Base-by-base conservation (phyloP, 2,329 filamentous ascomycete species). In the Penicillium sp. region DNA sequence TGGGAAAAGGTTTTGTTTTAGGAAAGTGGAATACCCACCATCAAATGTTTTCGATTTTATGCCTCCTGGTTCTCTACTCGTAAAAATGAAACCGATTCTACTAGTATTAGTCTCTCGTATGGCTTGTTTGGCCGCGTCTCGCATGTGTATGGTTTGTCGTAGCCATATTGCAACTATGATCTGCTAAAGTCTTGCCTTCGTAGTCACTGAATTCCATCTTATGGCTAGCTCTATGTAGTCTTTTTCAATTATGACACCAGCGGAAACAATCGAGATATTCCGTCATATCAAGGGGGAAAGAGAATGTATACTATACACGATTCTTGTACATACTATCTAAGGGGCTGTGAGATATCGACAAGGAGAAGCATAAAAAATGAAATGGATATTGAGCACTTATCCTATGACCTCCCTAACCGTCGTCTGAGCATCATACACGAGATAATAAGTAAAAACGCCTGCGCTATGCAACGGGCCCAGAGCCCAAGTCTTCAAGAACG, bases 381-480 rank as follows among this genome's bases (percentile, higher is more conserved):
- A 53, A 59, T 66, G 53, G 49, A 52, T 61, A 64, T 63, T 61
- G 60, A 61, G 60, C 61, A 44, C 55, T 58, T 57, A 59, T 62
- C 53, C 59, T 62, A 63, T 65, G 62, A 59, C 58, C 54, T 61
- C 55, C 61, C 60, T 43, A 53, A 61, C 66, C 59, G 62, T 63
- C 55, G 57, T 61, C 60, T 63, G 59, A 62, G 64, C 53, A 66
- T 67, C 62, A 64, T 63, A 65, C 63, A 61, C 57, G 56, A 60
- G 58, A 60, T 59, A 66, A 67, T 68, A 55, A 62, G 57, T 64
- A 61, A 58, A 62, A 77, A 76, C 75, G 72, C 75, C 75, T 68
- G 68, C 75, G 75, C 75, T 77, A 77, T 77, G 75, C 75, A 71
- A 70, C 60, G 67, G 58, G 57, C 60, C 55, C 23, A 23, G 58